Conservation (phyloP, 2,329 filamentous ascomycete genomes). For the Macrophomina pseudophaseolina region DNA sequence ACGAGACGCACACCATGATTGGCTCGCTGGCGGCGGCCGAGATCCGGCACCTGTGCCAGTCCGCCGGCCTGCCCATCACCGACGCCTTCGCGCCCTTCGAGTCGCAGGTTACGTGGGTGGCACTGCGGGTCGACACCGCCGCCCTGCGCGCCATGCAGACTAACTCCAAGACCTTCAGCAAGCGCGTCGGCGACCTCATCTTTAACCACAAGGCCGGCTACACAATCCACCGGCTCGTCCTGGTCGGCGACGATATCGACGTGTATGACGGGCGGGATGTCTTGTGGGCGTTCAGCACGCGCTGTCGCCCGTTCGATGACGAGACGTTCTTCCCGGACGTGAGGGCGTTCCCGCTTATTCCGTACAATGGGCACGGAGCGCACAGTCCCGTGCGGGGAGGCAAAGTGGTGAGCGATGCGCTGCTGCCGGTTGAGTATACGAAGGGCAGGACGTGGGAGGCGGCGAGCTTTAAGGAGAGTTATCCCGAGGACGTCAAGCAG, state of each 20-base stretch:
- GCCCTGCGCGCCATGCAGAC: slow-evolving; percentile 27
- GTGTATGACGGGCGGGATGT: slow-evolving; percentile 54
- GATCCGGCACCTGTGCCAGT: slow-evolving; percentile 44
- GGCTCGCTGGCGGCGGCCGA: slow-evolving; percentile 52
- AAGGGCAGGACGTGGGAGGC: slow-evolving; percentile 44
- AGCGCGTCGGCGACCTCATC: slow-evolving; percentile 50
- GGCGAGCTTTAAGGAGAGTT: slow-evolving; percentile 42
- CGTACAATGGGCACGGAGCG: slow-evolving; percentile 54
- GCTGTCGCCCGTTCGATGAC: slow-evolving; percentile 51
- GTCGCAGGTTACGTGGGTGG: slow-evolving; percentile 56
- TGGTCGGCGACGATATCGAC: slow-evolving; percentile 58
- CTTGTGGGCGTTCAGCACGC: slow-evolving; percentile 56
- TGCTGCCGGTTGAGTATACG: slow-evolving; percentile 40
- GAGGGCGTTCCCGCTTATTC: slow-evolving; percentile 51
- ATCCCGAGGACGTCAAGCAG: slow-evolving; percentile 48
- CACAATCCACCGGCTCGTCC: slow-evolving; percentile 51
- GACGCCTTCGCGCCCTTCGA: slow-evolving; percentile 54
- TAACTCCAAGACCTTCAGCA: slow-evolving; percentile 43
- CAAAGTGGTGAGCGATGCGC: slow-evolving; percentile 54
- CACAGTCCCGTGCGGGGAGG: slow-evolving; percentile 43
- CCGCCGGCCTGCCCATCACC: slow-evolving; percentile 49
- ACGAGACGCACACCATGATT: slow-evolving; percentile 53
- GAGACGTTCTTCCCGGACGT: slow-evolving; percentile 55
- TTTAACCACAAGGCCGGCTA: slow-evolving; percentile 52
- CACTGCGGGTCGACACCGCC: slow-evolving; percentile 30